phyloP scores from a whole-genome alignment of 345 rosid species.

The Arabis hirsuta region DNA sequence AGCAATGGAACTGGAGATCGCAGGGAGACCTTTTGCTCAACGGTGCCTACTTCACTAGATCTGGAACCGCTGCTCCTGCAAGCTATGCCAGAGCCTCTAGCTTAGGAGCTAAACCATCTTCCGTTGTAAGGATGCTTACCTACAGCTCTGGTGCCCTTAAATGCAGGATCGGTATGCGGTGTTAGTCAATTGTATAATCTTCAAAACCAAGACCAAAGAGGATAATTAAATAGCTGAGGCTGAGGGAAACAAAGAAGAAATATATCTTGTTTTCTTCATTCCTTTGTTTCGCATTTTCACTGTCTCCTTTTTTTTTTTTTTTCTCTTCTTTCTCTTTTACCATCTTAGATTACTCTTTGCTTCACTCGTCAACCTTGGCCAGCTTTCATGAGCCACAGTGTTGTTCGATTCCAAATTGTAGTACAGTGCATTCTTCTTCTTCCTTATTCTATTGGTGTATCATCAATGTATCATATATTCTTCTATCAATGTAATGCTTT shows the following conservation, averaged over 20 bases:
- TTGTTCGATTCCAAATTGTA: slow-evolving; percentile 40
- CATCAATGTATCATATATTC: slow-evolving; percentile 41
- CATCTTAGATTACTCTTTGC: slow-evolving; percentile 23
- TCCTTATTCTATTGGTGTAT: slow-evolving; percentile 28
- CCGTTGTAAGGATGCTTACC: slow-evolving; percentile 54
- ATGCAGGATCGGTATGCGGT: slow-evolving; percentile 55
- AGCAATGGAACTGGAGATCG: slow-evolving; percentile 71
- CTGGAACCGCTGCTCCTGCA: slow-evolving; percentile 54
- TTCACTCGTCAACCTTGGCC: slow-evolving; percentile 39
- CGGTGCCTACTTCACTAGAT: slow-evolving; percentile 63
- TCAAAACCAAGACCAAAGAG: background rate
- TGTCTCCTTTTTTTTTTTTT: background rate
- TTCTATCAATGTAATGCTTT: slow-evolving; percentile 36
- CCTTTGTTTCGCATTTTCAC: slow-evolving; percentile 20
- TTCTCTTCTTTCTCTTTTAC: slow-evolving; percentile 20
- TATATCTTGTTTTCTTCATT: slow-evolving; percentile 32
- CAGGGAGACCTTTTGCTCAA: slow-evolving; percentile 58
- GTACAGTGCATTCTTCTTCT: slow-evolving; percentile 37
- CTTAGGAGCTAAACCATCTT: slow-evolving; percentile 61
- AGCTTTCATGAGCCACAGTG: slow-evolving; percentile 42
- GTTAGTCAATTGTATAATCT: slow-evolving; percentile 45
- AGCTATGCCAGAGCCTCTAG: slow-evolving; percentile 70
- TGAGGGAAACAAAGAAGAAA: slow-evolving; percentile 31
- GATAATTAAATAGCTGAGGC: slow-evolving; percentile 19
- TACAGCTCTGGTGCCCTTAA: slow-evolving; percentile 56